Base-by-base conservation (phyloP, 192 early-diverging fungal genomes). In the Coemansia guatemalensis region DNA sequence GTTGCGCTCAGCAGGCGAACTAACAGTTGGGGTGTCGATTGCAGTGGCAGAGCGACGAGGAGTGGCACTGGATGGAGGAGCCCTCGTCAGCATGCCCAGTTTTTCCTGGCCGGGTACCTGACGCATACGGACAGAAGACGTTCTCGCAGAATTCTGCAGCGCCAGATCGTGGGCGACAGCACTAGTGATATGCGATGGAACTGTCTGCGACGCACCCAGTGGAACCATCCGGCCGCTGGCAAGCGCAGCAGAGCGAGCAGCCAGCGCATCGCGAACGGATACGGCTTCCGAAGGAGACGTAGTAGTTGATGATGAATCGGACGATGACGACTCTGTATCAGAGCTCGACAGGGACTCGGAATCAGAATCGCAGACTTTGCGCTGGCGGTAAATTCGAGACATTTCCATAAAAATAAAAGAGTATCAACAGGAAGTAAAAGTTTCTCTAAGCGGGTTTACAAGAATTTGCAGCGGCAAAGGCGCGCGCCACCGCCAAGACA, bases 401-500 rank as follows among this genome's bases (percentile, higher is more conserved):
- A 22, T 58, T 14, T 48, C 17, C 33, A 48, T 17, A 22, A 35
- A 8, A 56, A 56, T 27, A 47, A 24, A 11, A 48, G 21, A 58
- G 20, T 0, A 58, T 8, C 1, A 39, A 11, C 35, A 11, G 11
- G 9, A 11, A 11, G 9, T 1, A 39, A 39, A 3, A 8, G 35
- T 7, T 3, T n/a, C n/a, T n/a, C 11, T 39, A 39, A 39, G 35
- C 11, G 1, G 35, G 35, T 9, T 39, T 39, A 39, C 1, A 39
- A 39, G 35, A 39, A 53, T 27, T 11, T 3, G 53, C 53, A 17
- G 58, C 56, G 0, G 60, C 64, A 64, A 80, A 71, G 18, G 68
- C 55, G 14, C 67, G 55, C 9, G 82, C 82, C 20, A 64, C 57
- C 1, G 53, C 59, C 51, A 83, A 52, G 0, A 83, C 85, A 27